Evolutionary conservation across 1,139 yeast genomes (phyloP).

Genomic region (Candida smagusa): DNA sequence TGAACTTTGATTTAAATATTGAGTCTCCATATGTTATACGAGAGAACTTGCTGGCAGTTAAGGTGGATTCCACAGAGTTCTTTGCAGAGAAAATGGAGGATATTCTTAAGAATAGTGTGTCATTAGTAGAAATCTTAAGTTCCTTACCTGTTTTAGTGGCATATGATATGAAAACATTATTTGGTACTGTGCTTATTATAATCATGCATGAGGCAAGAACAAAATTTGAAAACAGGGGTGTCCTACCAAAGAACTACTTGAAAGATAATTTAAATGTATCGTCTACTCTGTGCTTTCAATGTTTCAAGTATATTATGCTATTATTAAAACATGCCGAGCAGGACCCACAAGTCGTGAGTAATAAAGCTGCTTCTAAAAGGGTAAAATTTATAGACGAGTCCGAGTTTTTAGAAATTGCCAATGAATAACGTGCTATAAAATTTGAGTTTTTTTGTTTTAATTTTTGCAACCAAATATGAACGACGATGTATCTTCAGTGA

Average conservation of each 20-base stretch:
- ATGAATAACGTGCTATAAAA: slow-evolving; percentile 2
- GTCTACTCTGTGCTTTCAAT: slow-evolving; percentile 22
- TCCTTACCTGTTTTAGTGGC: slow-evolving; percentile 38
- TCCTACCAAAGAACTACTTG: slow-evolving; percentile 25
- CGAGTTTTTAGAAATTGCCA: slow-evolving; percentile 15
- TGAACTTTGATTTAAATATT: slow-evolving; percentile 40
- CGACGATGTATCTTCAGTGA: background rate
- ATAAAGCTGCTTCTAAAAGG: slow-evolving; percentile 27
- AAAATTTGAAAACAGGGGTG: slow-evolving; percentile 16
- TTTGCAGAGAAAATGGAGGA: slow-evolving; percentile 28
- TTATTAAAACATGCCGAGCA: slow-evolving; percentile 24
- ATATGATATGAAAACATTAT: slow-evolving; percentile 32
- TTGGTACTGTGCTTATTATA: slow-evolving; percentile 33
- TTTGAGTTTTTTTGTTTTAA: background rate
- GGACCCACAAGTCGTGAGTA: slow-evolving; percentile 31
- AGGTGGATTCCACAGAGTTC: slow-evolving; percentile 1
- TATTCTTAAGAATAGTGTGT: slow-evolving; percentile 30
- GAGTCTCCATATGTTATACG: slow-evolving; percentile 38
- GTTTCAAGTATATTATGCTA: slow-evolving; percentile 32
- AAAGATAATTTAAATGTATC: slow-evolving; percentile 17
- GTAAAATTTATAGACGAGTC: slow-evolving; percentile 17
- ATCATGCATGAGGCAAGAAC: slow-evolving; percentile 28
- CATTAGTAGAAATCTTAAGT: slow-evolving; percentile 40
- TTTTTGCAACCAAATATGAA: slow-evolving; percentile 1
- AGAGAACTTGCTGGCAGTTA: slow-evolving; percentile 19